Evolutionary conservation across 208 protist species (phyloP).

Genomic region (Leishmania gerbilli): DNA sequence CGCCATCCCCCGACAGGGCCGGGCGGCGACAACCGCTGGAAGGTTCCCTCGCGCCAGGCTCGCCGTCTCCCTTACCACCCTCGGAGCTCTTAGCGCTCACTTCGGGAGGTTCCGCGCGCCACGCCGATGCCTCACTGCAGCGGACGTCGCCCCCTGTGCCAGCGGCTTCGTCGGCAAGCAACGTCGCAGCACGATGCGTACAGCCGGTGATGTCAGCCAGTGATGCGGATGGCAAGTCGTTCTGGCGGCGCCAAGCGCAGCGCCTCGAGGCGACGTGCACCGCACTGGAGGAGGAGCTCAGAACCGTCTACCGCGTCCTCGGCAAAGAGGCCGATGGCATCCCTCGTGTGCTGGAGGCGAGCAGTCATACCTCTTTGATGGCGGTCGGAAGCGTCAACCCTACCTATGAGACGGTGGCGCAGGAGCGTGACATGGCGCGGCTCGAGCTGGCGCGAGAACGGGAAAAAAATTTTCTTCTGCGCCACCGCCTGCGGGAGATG

Average conservation of each 20-base stretch:
- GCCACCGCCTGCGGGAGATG: conserved; percentile 31
- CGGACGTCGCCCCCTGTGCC: not conserved
- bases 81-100: not conserved
- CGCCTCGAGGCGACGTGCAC: conserved; percentile 14
- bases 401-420: conserved; percentile 10
- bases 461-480: conserved; percentile 37
- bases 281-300: conserved; percentile 17
- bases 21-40: not conserved
- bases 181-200: not conserved
- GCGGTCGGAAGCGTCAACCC: not conserved
- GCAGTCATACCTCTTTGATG: not conserved
- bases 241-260: conserved; percentile 31
- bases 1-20: not conserved
- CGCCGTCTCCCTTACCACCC: not conserved
- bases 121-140: not conserved
- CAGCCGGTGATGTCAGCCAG: not conserved
- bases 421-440: conserved; percentile 37
- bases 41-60: not conserved
- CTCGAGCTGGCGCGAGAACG: conserved; percentile 36
- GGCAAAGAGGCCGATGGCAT: not conserved
- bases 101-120: not conserved
- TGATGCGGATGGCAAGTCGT: conserved; percentile 1
- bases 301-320: conserved; percentile 16
- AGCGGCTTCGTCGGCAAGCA: not conserved
- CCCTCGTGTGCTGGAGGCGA: not conserved